These are phyloP conservation scores for Penicillium ochrochloron DNA, from an alignment of 495 filamentous ascomycete species.

Conservation along the genomic window DNA sequence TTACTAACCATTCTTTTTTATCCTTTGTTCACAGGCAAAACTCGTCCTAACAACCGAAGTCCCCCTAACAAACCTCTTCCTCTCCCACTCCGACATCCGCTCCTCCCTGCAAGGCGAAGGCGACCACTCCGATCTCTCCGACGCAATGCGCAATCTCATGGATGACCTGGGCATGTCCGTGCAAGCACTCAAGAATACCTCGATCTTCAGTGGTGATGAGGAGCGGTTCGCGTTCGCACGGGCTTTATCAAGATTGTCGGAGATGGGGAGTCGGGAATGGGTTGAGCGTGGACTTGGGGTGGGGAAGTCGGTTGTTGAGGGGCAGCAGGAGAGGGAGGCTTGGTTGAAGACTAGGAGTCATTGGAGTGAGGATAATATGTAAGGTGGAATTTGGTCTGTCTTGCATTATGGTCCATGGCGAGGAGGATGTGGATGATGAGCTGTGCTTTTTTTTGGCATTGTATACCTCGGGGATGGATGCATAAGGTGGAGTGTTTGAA, in stretches of 20 bases:
- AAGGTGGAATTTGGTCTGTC: not conserved
- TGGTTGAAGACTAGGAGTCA: slow-evolving; percentile 68
- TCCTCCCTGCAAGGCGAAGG: slow-evolving; percentile 40
- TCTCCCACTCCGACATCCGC: slow-evolving; percentile 76
- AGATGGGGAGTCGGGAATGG: slow-evolving; percentile 97
- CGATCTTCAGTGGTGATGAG: slow-evolving; percentile 92
- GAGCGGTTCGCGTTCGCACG: slow-evolving; percentile 95
- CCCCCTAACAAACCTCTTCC: slow-evolving; percentile 83
- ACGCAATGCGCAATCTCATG: slow-evolving; percentile 89
- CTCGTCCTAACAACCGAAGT: slow-evolving; percentile 89
- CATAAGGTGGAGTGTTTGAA: too few species aligned
- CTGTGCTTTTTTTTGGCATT: too few species aligned
- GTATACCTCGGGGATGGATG: too few species aligned
- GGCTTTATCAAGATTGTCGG: slow-evolving; percentile 78
- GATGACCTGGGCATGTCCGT: slow-evolving; percentile 91
- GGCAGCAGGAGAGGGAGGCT: slow-evolving; percentile 63
- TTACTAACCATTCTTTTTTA: not conserved
- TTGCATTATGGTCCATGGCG: too few species aligned
- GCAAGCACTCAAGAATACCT: slow-evolving; percentile 80
- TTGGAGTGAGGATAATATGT: slow-evolving; percentile 79
- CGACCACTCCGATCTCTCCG: slow-evolving; percentile 67
- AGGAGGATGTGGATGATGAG: too few species aligned
- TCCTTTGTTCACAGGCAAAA: slow-evolving; percentile 65
- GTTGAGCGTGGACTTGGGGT: slow-evolving; percentile 86
- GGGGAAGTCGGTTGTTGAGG: slow-evolving; percentile 61